A percentile compares a stretch with the other conserved stretches of the same genome.
Evolutionary conservation across 2,329 filamentous ascomycete genomes (phyloP).

Genomic region (Apiospora phragmitis): DNA sequence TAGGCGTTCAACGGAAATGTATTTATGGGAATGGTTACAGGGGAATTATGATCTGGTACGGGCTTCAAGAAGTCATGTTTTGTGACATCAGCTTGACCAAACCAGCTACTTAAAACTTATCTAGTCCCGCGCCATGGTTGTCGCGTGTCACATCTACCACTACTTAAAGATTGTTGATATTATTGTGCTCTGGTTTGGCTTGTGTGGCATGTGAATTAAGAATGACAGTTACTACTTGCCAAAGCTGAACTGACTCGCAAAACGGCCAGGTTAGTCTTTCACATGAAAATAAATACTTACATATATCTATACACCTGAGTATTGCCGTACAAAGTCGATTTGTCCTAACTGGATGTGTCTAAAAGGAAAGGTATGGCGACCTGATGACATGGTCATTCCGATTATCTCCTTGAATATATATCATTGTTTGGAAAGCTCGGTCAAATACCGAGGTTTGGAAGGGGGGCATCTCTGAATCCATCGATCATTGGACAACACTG

Average conservation of each 20-base stretch:
- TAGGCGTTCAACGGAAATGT: neutral
- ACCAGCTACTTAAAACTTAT: neutral
- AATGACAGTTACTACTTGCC: neutral
- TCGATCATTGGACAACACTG: neutral
- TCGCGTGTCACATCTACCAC: neutral
- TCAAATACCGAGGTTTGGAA: neutral
- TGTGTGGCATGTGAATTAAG: neutral
- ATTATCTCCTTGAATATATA: neutral
- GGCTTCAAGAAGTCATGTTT: neutral
- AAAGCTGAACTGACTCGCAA: neutral
- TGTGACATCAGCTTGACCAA: neutral
- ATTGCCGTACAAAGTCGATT: neutral
- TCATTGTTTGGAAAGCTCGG: neutral
- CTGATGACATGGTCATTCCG: neutral
- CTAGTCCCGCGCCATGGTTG: neutral
- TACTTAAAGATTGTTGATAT: neutral
- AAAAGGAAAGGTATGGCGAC: neutral
- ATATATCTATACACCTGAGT: neutral
- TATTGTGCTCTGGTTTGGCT: neutral
- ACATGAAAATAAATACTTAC: neutral
- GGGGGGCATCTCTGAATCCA: neutral
- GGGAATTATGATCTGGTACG: neutral
- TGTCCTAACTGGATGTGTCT: neutral
- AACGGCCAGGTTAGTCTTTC: neutral
- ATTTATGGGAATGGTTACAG: neutral